phyloP scores from a whole-genome alignment of 768 basidiomycete genomes.

The Tylopilus sp. region DNA sequence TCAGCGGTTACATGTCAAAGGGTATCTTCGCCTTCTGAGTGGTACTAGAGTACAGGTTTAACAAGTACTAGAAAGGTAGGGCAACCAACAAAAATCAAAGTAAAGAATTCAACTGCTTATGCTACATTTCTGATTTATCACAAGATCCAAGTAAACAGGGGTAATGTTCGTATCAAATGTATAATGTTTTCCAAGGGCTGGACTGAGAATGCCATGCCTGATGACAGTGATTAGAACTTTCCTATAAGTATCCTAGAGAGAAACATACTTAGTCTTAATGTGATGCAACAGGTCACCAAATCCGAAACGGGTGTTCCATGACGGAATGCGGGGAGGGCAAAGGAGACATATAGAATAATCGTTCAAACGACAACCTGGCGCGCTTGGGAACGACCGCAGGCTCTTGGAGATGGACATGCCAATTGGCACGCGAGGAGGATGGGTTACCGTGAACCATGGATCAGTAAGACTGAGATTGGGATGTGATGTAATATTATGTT shows the following conservation, averaged over 20 bases:
- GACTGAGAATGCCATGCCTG: conserved; percentile 20
- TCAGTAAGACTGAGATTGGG: conserved; percentile 1
- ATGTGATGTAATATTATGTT: conserved; percentile 17
- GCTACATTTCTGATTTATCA: background rate
- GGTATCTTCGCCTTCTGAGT: too few species aligned
- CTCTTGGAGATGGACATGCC: background rate
- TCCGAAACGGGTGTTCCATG: conserved; percentile 24
- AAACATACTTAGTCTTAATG: conserved; percentile 19
- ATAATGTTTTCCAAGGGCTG: conserved; percentile 18
- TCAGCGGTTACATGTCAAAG: conserved; percentile 8
- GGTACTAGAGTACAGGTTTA: background rate
- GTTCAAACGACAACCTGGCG: background rate
- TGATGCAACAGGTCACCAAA: conserved; percentile 13
- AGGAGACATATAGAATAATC: conserved; percentile 24
- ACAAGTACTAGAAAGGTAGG: background rate
- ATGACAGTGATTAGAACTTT: background rate
- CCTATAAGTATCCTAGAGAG: background rate
- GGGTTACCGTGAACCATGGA: conserved; percentile 10
- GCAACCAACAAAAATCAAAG: background rate
- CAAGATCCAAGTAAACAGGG: conserved; percentile 13
- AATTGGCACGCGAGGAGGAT: background rate
- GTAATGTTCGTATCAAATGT: conserved; percentile 19
- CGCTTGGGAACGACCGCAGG: background rate
- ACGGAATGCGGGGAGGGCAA: conserved; percentile 28
- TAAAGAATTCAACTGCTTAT: background rate